A percentile compares a stretch with the other conserved stretches of the same genome.
Evolutionary conservation across 129 eudicot species (phyloP).

Genomic region (Arctium lappa): DNA sequence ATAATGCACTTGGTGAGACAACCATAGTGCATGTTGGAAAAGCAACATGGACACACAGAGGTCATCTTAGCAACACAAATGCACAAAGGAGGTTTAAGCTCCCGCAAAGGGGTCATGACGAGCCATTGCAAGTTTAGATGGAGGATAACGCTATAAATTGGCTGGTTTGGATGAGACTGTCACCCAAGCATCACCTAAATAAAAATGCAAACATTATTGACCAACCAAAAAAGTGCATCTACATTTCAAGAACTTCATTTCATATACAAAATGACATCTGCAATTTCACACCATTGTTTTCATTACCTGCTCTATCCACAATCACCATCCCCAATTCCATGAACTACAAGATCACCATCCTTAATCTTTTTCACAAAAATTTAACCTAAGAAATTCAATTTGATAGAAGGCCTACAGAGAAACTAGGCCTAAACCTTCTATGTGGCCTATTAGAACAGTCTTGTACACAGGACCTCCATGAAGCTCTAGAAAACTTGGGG

Average conservation of each 20-base stretch:
- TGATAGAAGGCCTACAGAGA: not conserved
- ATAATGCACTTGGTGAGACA: too few relatives aligned
- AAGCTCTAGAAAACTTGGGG: not conserved
- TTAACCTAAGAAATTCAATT: not conserved
- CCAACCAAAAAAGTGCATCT: not conserved
- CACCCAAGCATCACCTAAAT: not conserved
- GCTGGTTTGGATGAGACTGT: not conserved
- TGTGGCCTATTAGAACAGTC: not conserved
- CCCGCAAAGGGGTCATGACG: too few relatives aligned
- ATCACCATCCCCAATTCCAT: not conserved
- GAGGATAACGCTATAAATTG: not conserved
- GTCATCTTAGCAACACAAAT: too few relatives aligned
- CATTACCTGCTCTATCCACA: not conserved
- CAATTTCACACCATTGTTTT: not conserved
- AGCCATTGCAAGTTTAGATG: too few relatives aligned
- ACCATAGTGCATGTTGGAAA: too few relatives aligned
- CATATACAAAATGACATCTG: not conserved
- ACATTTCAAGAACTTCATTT: not conserved
- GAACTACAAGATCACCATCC: not conserved
- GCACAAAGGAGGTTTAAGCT: too few relatives aligned
- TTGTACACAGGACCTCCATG: not conserved
- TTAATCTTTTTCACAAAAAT: conserved; percentile 1
- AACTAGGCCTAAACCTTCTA: not conserved
- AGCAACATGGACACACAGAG: too few relatives aligned
- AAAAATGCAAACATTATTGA: not conserved